Evolutionary conservation across 371 early-diverging fungal species (phyloP).

Genomic region (Mucor mucedo): DNA sequence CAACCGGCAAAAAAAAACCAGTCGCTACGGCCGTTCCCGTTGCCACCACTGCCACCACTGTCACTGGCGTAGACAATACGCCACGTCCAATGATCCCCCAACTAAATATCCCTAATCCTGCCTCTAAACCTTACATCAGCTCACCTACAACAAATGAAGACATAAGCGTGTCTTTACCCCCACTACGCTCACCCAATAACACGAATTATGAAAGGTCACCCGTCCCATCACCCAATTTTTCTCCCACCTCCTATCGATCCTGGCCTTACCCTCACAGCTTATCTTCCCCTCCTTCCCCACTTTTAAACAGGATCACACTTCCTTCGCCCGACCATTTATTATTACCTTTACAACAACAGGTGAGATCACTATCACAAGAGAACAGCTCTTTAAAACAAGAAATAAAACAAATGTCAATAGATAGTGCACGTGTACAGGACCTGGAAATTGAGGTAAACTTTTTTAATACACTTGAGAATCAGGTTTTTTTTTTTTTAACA

Average conservation of each 20-base stretch:
- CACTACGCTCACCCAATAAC: neutral
- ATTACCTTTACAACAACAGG: conserved; percentile 3
- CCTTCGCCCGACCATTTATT: neutral
- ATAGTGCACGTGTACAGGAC: conserved; percentile 32
- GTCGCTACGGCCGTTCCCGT: neutral
- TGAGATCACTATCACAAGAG: conserved; percentile 17
- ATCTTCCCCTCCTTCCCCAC: neutral
- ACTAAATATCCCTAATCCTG: conserved; percentile 31
- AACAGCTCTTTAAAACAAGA: conserved; percentile 22
- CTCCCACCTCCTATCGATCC: neutral
- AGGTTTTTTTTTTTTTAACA: neutral
- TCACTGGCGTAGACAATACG: neutral
- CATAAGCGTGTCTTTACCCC: neutral
- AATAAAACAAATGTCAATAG: conserved; percentile 14
- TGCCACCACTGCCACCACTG: neutral
- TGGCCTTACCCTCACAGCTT: neutral
- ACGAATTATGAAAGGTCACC: neutral
- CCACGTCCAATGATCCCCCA: conserved; percentile 31
- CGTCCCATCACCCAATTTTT: neutral
- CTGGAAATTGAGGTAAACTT: conserved; percentile 39
- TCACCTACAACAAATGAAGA: conserved; percentile 1
- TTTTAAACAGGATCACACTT: neutral
- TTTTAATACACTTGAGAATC: neutral
- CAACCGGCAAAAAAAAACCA: neutral
- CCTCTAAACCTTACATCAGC: conserved; percentile 14